Conservation (phyloP, 2,329 filamentous ascomycete species). For the Aspergillus piperis region DNA sequence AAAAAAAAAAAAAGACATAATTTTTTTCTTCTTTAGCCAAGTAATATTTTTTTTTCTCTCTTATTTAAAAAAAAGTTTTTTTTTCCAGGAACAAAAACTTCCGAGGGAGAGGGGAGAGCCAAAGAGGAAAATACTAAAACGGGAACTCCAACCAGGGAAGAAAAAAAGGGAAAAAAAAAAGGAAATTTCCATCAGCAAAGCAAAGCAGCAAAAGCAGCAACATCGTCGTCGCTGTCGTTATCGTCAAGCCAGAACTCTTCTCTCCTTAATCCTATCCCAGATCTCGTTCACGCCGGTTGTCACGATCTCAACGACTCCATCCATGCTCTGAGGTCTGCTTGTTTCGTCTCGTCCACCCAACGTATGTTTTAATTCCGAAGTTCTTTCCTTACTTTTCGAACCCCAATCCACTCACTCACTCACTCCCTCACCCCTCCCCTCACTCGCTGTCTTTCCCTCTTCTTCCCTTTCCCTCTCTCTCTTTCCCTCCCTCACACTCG, state of each 20-base stretch:
- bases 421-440: conserved; percentile 3
- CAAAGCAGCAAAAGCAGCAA: conserved; percentile 3
- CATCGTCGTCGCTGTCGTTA: conserved; percentile 13
- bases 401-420: background rate
- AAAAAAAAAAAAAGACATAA: conserved; percentile 10
- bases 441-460: conserved; percentile 6
- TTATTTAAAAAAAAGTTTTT: conserved; percentile 19
- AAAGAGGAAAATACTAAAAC: conserved; percentile 19
- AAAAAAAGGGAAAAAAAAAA: conserved; percentile 14
- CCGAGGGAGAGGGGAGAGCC: conserved; percentile 23
- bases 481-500: conserved; percentile 6
- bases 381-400: conserved; percentile 10
- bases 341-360: conserved; percentile 24
- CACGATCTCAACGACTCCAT: conserved; percentile 25
- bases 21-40: conserved; percentile 6
- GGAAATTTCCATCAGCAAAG: conserved; percentile 15
- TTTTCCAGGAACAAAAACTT: conserved; percentile 25
- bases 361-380: conserved; percentile 21
- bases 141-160: conserved; percentile 16
- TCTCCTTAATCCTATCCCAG: conserved; percentile 10
- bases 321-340: conserved; percentile 27
- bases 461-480: conserved; percentile 4
- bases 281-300: conserved; percentile 15
- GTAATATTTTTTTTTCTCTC: conserved; percentile 7
- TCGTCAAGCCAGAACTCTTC: conserved; percentile 12